Evolutionary conservation across 805 yeast species (phyloP).

Genomic region (Wickerhamiella brachini): DNA sequence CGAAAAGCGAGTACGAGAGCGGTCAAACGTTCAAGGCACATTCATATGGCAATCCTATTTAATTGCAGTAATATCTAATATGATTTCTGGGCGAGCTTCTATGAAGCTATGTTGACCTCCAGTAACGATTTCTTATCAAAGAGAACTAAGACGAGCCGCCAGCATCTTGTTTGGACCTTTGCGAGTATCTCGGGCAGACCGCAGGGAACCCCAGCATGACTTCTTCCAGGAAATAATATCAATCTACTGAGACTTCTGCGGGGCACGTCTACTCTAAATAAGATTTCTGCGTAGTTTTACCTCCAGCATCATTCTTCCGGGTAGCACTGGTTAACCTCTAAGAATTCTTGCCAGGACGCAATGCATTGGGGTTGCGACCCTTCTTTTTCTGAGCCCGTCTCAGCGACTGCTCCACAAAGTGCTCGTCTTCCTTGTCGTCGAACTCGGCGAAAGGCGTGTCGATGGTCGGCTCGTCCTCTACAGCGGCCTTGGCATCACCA

Average conservation of each 20-base stretch:
- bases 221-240: too few relatives aligned
- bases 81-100: not conserved
- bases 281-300: too few relatives aligned
- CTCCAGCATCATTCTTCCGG: too few relatives aligned
- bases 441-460: conserved; percentile 77
- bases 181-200: too few relatives aligned
- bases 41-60: conserved; percentile 46
- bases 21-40: conserved; percentile 89
- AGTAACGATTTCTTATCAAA: too few relatives aligned
- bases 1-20: conserved; percentile 66
- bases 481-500: conserved; percentile 78
- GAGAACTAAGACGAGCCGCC: too few relatives aligned
- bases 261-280: too few relatives aligned
- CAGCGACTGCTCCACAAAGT: conserved; percentile 47
- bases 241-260: too few relatives aligned
- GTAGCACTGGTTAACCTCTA: too few relatives aligned
- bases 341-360: conserved; percentile 10
- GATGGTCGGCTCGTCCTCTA: conserved; percentile 69
- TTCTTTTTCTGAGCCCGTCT: conserved; percentile 22
- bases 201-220: too few relatives aligned
- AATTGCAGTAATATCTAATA: conserved; percentile 1
- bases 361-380: conserved; percentile 22
- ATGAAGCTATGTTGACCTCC: too few relatives aligned
- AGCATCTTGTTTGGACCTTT: too few relatives aligned
- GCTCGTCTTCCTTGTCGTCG: conserved; percentile 61